These are phyloP conservation scores for Wickerhamomyces mucosus DNA, from an alignment of 805 yeast genomes.

Conservation along the genomic window DNA sequence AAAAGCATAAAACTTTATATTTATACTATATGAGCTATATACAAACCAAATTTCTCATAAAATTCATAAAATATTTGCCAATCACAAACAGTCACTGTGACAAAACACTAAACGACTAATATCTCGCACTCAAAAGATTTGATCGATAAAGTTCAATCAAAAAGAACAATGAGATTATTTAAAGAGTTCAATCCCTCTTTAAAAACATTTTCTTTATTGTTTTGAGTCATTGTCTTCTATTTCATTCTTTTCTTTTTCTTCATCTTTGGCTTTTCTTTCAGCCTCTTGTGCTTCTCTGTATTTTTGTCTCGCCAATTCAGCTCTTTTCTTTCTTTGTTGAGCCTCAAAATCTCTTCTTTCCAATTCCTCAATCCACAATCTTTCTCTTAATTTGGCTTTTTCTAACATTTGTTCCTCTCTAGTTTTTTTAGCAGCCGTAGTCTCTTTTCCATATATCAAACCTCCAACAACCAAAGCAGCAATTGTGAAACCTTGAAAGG, in stretches of 20 bases:
- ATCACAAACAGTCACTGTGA: too few relatives aligned
- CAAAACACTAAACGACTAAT: too few relatives aligned
- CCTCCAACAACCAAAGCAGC: slow-evolving; percentile 81
- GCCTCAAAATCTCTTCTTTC: slow-evolving; percentile 78
- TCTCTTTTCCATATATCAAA: slow-evolving; percentile 46
- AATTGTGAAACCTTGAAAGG: slow-evolving; percentile 73
- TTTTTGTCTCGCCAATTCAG: slow-evolving; percentile 46
- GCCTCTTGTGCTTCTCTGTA: slow-evolving; percentile 30
- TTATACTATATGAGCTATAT: too few relatives aligned
- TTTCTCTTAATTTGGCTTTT: slow-evolving; percentile 80
- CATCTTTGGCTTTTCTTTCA: slow-evolving; percentile 15
- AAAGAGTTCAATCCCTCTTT: too few relatives aligned
- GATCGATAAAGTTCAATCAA: too few relatives aligned
- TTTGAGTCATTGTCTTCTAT: too few relatives aligned
- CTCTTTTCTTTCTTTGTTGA: slow-evolving; percentile 57
- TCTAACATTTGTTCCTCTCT: slow-evolving; percentile 60
- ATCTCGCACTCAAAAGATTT: too few relatives aligned
- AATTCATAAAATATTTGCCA: too few relatives aligned
- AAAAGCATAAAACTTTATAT: too few relatives aligned
- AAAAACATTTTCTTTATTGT: too few relatives aligned
- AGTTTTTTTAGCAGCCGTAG: slow-evolving; percentile 33
- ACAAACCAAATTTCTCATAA: too few relatives aligned
- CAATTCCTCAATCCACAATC: slow-evolving; percentile 80
- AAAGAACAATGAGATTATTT: too few relatives aligned
- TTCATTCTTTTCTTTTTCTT: neutral